These are phyloP conservation scores for Dactylis glomerata DNA, from an alignment of 176 grass and related monocot genomes.

Conservation along the genomic window DNA sequence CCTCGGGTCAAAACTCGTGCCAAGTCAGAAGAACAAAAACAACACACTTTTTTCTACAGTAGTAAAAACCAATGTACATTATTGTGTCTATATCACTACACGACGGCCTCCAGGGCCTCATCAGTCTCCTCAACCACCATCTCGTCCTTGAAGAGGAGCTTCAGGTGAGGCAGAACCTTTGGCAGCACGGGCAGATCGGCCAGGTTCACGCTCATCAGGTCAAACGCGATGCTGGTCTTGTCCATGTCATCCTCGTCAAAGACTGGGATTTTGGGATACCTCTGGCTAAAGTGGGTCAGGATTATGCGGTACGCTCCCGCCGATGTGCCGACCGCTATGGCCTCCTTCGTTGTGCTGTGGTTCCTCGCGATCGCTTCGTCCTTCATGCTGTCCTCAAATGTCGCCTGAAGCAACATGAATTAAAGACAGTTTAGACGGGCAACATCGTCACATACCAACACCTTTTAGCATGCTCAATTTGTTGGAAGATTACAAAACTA, in stretches of 20 bases:
- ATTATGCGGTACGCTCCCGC: constrained; percentile 81
- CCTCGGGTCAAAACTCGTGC: constrained; percentile 25
- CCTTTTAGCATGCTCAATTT: neutral
- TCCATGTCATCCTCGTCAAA: constrained; percentile 72
- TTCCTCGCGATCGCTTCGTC: constrained; percentile 85
- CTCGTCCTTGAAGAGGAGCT: constrained; percentile 77
- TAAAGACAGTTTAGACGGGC: constrained; percentile 8
- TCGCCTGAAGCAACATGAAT: constrained; percentile 55
- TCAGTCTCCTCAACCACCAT: constrained; percentile 54
- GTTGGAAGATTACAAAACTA: constrained; percentile 7
- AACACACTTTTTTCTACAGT: too few relatives aligned
- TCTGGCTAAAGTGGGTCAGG: constrained; percentile 94
- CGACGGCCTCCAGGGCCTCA: constrained; percentile 54
- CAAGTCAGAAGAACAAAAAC: neutral
- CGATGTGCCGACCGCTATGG: constrained; percentile 67
- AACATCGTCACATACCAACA: neutral
- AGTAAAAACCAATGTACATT: constrained; percentile 9
- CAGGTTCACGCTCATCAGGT: constrained; percentile 83
- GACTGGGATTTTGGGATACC: constrained; percentile 91
- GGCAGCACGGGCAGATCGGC: constrained; percentile 68
- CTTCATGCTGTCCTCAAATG: constrained; percentile 90
- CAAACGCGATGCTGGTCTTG: constrained; percentile 82
- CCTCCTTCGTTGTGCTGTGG: constrained; percentile 94
- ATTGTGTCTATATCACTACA: constrained; percentile 33
- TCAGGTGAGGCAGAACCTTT: constrained; percentile 73